Evolutionary conservation across 2,329 filamentous ascomycete species (phyloP).

Genomic region (Coniochaeta ligniaria): DNA sequence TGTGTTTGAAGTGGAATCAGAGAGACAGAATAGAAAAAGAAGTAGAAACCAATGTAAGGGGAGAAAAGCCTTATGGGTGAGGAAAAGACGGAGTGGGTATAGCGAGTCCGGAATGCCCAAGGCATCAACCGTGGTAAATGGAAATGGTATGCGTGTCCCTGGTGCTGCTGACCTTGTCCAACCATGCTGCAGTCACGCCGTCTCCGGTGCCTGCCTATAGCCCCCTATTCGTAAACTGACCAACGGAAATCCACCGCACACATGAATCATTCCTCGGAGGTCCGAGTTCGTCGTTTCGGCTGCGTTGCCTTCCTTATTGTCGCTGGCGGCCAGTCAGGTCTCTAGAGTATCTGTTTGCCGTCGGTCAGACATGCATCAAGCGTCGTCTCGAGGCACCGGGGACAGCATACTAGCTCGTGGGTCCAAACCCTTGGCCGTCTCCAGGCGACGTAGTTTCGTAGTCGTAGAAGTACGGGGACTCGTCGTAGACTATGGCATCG

Average conservation of each 20-base stretch:
- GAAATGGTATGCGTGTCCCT: background rate
- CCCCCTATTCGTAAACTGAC: background rate
- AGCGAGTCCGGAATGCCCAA: background rate
- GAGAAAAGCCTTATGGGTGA: background rate
- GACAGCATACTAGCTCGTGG: background rate
- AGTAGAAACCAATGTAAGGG: background rate
- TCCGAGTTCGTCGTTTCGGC: background rate
- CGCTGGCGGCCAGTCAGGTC: background rate
- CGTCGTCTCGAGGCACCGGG: background rate
- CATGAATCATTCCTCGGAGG: background rate
- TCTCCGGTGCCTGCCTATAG: background rate
- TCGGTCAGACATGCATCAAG: background rate
- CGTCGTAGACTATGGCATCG: conserved; percentile 23
- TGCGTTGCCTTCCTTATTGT: background rate
- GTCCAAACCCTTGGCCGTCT: background rate
- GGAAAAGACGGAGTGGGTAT: background rate
- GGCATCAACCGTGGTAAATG: background rate
- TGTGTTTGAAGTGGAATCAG: background rate
- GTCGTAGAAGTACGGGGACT: conserved; percentile 11
- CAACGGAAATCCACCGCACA: background rate
- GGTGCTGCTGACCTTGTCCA: background rate
- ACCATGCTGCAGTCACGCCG: background rate
- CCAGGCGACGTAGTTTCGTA: conserved; percentile 4
- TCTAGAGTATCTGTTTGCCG: background rate
- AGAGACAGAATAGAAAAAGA: background rate